Evolutionary conservation across 345 rosid species (phyloP).

Genomic region (Triadica sebifera): DNA sequence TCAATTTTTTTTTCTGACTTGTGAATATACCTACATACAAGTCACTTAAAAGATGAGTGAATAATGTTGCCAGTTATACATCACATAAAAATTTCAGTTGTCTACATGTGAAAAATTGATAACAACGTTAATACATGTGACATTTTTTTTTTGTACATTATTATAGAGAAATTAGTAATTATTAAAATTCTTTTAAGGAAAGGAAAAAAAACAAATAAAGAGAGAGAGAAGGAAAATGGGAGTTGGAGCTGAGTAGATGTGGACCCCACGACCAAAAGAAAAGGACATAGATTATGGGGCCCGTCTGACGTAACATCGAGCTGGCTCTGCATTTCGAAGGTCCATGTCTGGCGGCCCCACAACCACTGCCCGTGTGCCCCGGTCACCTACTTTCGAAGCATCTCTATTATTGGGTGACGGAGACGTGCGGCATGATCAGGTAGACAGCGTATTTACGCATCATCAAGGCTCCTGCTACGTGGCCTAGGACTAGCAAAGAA

Average conservation of each 20-base stretch:
- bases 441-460: conserved; percentile 19
- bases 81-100: no score
- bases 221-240: neutral
- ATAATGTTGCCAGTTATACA: no score
- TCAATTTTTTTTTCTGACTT: neutral
- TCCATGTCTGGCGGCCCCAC: conserved; percentile 50
- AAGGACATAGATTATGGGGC: neutral
- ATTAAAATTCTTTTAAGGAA: no score
- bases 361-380: conserved; percentile 31
- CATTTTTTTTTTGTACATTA: no score
- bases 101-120: no score
- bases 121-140: no score
- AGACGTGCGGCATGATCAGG: conserved; percentile 24
- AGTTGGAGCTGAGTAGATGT: conserved; percentile 26
- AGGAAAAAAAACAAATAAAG: neutral
- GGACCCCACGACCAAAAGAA: conserved; percentile 3
- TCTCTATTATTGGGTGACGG: neutral
- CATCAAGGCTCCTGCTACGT: conserved; percentile 5
- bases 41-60: no score
- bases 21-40: neutral
- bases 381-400: conserved; percentile 7
- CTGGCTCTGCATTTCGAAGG: conserved; percentile 40
- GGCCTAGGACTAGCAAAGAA: conserved; percentile 3
- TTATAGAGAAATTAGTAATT: no score
- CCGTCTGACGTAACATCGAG: conserved; percentile 10